Evolutionary conservation across 441 rosid genomes (phyloP).

Genomic region (Manihot esculenta): DNA sequence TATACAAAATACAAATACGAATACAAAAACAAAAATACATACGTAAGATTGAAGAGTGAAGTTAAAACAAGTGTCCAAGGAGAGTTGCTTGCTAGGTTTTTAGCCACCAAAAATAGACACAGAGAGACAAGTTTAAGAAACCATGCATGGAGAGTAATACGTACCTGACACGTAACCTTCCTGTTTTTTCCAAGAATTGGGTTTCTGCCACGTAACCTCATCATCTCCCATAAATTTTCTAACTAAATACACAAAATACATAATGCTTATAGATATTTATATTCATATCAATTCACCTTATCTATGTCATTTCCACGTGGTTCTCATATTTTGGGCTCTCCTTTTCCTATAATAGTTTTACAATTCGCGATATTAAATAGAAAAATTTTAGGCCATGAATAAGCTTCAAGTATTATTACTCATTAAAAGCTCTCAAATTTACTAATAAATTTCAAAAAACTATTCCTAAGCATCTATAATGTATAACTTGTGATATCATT

Average conservation of each 20-base stretch:
- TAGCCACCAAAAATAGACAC: neutral
- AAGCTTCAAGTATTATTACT: no score
- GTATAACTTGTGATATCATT: no score
- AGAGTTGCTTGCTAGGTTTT: conserved; percentile 16
- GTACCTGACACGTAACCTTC: conserved; percentile 43
- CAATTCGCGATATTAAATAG: no score
- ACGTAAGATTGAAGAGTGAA: conserved; percentile 5
- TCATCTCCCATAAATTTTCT: neutral
- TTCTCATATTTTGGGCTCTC: no score
- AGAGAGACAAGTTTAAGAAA: conserved; percentile 20
- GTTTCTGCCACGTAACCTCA: conserved; percentile 36
- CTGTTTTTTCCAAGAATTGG: conserved; percentile 28
- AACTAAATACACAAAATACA: neutral
- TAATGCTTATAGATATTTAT: no score
- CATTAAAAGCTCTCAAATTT: no score
- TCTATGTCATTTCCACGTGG: no score
- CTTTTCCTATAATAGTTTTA: no score
- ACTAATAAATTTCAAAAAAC: no score
- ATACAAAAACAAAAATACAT: neutral
- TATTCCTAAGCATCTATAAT: no score
- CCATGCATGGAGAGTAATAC: conserved; percentile 33
- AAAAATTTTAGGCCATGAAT: no score
- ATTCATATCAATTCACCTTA: no score
- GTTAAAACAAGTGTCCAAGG: conserved; percentile 24
- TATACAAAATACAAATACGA: conserved; percentile 1